Evolutionary conservation across 768 basidiomycete genomes (phyloP).

Genomic region (Mycena metata): DNA sequence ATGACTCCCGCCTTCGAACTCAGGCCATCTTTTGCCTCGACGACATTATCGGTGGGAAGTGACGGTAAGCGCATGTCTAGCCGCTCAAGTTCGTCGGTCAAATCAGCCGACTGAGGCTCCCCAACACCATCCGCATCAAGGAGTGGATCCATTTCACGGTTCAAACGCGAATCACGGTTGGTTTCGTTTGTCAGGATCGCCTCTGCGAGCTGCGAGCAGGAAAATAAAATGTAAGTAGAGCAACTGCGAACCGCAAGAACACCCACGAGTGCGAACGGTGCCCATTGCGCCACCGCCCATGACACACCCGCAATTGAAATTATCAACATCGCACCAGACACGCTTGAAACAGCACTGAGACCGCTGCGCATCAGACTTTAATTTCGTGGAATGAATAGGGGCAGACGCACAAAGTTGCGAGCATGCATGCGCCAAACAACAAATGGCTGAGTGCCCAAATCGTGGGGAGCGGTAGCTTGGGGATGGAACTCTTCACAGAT

Average conservation of each 20-base stretch:
- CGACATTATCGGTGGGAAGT: neutral
- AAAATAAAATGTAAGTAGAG: neutral
- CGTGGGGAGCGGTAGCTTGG: conserved; percentile 41
- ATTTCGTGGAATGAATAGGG: too few species aligned
- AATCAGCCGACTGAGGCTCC: neutral
- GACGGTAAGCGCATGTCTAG: conserved; percentile 22
- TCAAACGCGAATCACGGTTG: neutral
- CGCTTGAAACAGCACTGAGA: conserved; percentile 76
- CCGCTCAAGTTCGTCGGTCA: neutral
- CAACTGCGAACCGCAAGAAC: neutral
- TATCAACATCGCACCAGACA: conserved; percentile 78
- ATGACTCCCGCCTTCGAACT: conserved; percentile 92
- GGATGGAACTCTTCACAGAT: conserved; percentile 12
- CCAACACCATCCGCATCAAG: neutral
- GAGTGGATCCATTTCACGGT: conserved; percentile 2
- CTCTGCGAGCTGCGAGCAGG: conserved; percentile 75
- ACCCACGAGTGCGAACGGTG: conserved; percentile 88
- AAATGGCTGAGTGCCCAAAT: conserved; percentile 86
- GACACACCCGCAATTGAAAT: conserved; percentile 87
- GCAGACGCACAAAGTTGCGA: conserved; percentile 75
- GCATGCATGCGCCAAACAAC: conserved; percentile 83
- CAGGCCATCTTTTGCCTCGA: conserved; percentile 53
- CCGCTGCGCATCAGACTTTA: neutral
- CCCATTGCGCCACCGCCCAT: conserved; percentile 94
- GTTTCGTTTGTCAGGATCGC: conserved; percentile 77